Conservation (phyloP, 2,329 filamentous ascomycete genomes). For the Aspergillus pseudotamarii region DNA sequence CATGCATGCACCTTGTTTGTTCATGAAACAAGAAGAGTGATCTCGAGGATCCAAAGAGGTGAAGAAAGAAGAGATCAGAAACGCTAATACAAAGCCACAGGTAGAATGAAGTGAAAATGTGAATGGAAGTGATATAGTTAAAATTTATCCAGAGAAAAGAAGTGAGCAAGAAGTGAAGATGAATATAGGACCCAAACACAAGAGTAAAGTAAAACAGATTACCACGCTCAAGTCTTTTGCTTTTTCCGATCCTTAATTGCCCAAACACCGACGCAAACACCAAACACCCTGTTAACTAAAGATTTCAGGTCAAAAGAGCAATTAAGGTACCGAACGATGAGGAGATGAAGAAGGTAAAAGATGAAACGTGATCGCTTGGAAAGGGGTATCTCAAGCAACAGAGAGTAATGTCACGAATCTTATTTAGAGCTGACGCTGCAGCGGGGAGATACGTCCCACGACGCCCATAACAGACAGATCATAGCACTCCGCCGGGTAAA, state of each 20-base stretch:
- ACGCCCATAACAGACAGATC: conserved; percentile 8
- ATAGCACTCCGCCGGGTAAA: conserved; percentile 36
- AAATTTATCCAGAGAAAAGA: conserved; percentile 3
- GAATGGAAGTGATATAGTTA: conserved; percentile 4
- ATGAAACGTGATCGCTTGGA: conserved; percentile 1
- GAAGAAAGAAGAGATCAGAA: not conserved
- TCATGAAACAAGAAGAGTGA: not conserved
- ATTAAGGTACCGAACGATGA: not conserved
- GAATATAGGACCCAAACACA: not conserved
- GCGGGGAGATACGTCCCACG: not conserved
- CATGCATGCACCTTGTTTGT: not conserved
- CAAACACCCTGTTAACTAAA: conserved; percentile 4
- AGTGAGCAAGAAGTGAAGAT: not conserved
- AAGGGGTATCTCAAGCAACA: conserved; percentile 9
- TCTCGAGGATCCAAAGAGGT: not conserved
- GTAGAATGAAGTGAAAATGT: not conserved
- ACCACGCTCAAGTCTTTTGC: conserved; percentile 4
- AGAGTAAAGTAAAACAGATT: not conserved
- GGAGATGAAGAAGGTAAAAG: not conserved
- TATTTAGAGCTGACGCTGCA: not conserved
- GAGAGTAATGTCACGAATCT: not conserved
- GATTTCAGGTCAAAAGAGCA: not conserved
- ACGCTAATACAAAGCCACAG: conserved; percentile 1
- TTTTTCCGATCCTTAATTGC: conserved; percentile 2
- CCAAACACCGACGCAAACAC: conserved; percentile 6